Evolutionary conservation across 2,329 filamentous ascomycete species (phyloP), one percentile per base, ranked within the genome.

Genomic region (Capronia epimyces): DNA sequence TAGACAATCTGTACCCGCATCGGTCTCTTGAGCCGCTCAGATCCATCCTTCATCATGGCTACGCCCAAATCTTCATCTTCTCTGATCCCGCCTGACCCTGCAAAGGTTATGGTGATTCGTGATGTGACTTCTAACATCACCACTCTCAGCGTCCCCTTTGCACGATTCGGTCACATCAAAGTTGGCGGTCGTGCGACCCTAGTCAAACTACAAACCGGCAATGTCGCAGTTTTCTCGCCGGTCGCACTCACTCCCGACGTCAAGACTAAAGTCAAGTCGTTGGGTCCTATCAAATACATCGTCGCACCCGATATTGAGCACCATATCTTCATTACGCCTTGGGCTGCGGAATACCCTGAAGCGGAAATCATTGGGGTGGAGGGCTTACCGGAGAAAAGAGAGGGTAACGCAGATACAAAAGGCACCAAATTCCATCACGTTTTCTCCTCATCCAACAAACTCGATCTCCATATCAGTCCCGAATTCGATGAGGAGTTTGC

Each of bases 401-500:
- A 79, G 52, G 76, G 78, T 58, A 76, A 78, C 52, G 70, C 75
- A 2, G 68, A 67, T 34, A 76, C 77, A 56, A 77, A 81, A 59
- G 72, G 77, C 15, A 77, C 80, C 49, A 72, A 75, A 15, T 90
- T 95, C 65, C 70, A 76, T 55, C 78, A 85, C 56, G 75, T 91
- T 49, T 89, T 86, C 69, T 82, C 74, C 21, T 67, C 75, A 16
- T 49, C 46, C 24, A 73, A 76, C 45, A 76, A 79, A 55, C 75
- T 76, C 50, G 61, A 68, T 24, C 65, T 70, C 21, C 68, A 76
- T 24, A 79, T 96, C 53, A 79, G 81, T 42, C 74, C 79, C 0
- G 89, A 91, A 50, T 96, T 98, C 66, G 89, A 95, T 63, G 70
- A 74, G 12, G 89, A 97, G 60, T 96, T 97, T 64, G 83, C 88